Evolutionary conservation across 306 rosid genomes (phyloP).

Genomic region (Quercus bicolor): DNA sequence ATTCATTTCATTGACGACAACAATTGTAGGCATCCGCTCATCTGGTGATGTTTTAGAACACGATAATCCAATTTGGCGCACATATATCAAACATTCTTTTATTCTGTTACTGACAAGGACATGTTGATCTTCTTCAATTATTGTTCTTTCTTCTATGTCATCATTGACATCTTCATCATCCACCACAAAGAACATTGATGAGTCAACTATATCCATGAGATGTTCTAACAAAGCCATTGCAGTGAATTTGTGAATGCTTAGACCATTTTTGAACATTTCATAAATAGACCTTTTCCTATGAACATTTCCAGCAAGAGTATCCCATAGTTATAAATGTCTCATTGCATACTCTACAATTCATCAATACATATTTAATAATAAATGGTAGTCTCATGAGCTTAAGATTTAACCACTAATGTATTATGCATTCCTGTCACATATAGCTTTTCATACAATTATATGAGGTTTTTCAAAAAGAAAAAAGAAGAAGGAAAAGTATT

Average conservation of each 20-base stretch:
- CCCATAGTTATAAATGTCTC: slow-evolving; percentile 40
- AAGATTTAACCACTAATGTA: too few species aligned
- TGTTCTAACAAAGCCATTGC: slow-evolving; percentile 18
- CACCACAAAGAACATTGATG: not conserved
- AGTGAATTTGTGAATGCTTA: slow-evolving; percentile 23
- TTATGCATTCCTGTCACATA: too few species aligned
- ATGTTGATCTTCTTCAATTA: not conserved
- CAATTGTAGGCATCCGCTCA: too few species aligned
- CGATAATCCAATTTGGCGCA: fast-evolving
- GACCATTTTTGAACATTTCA: slow-evolving; percentile 30
- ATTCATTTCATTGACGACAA: too few species aligned
- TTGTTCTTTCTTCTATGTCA: not conserved
- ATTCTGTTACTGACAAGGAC: not conserved
- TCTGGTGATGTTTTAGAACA: too few species aligned
- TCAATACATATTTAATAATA: too few species aligned
- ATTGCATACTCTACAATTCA: too few species aligned
- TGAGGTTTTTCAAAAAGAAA: too few species aligned
- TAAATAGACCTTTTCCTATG: slow-evolving; percentile 35
- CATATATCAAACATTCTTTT: slow-evolving; percentile 20
- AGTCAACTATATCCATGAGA: not conserved
- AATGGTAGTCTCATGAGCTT: too few species aligned
- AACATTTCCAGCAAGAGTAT: slow-evolving; percentile 33
- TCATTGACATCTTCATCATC: slow-evolving; percentile 6
- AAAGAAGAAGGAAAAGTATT: too few species aligned
- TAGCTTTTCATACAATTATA: too few species aligned